Base-by-base conservation (phyloP, 2,329 filamentous ascomycete species). In the Ophiognomonia clavigignenti-juglandacearum region DNA sequence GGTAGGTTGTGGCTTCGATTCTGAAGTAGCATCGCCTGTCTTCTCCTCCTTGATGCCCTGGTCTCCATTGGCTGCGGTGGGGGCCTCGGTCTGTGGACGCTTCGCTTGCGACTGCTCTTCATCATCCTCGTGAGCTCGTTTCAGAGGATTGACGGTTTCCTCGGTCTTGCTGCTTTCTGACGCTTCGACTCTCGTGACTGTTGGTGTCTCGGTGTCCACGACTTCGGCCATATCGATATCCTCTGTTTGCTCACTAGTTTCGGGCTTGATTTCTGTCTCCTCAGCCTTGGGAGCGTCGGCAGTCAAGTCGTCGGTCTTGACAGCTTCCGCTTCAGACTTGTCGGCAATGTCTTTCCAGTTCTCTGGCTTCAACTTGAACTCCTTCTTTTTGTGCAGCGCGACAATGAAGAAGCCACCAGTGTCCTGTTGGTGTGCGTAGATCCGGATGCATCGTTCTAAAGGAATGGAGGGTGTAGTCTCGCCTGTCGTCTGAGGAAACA, bases 341-440 rank as follows among this genome's bases (percentile, higher is more conserved):
- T 16, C 39, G 14, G 31, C 19, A 14, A 29, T 7, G 9, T 43
- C 49, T 59, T 77, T 78, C 45, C 68, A 72, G 4, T 78, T 75
- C 65, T 93, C 87, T 19, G 83, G 83, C 64, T 79, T 86, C 8
- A 83, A 85, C 63, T 79, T 86, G 64, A 95, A 90, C 55, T 96
- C 93, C 22, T 81, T 78, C 63, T 85, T 84, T 76, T 98, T 98
- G 72, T 96, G 87, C 16, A 98, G 70, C 0, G 96, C 91, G 1
- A 90, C 86, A 62, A 98, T 96, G 71, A 98, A 98, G 75, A 98
- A 98, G 19, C 86, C 92, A 47, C 93, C 93, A 3, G 93, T 98
- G 59, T 98, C 90, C 67, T 98, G 93, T 61, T 90, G 78, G 65
- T 98, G 93, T 27, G 91, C 88, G 64, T 97, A 98, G 6, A 98